These are phyloP conservation scores for Trichoderma pleuroti DNA, from an alignment of 2,329 filamentous ascomycete genomes.

Conservation along the genomic window DNA sequence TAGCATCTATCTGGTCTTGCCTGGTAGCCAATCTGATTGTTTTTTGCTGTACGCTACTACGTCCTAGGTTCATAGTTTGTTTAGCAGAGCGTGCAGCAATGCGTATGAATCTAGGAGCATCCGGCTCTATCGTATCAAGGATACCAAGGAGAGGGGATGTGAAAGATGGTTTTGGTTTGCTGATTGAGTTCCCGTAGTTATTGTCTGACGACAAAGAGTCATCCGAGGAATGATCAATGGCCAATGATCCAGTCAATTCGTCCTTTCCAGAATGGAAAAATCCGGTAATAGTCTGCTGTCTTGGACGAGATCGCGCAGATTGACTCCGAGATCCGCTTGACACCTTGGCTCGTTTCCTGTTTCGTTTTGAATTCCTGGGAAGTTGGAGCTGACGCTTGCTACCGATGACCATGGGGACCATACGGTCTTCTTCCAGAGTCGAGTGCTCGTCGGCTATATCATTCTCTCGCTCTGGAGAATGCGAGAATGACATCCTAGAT, in stretches of 20 bases:
- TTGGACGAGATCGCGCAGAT: constrained; percentile 22
- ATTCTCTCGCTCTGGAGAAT: neutral
- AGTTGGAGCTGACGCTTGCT: constrained; percentile 39
- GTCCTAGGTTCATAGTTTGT: constrained; percentile 46
- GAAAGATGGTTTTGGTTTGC: constrained; percentile 18
- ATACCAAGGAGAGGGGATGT: constrained; percentile 53
- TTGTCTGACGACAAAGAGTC: neutral
- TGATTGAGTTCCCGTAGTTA: constrained; percentile 8
- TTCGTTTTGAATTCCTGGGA: constrained; percentile 26
- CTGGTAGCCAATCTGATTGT: constrained; percentile 58
- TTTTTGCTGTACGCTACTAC: constrained; percentile 53
- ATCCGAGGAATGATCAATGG: neutral
- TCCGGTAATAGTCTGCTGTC: constrained; percentile 35
- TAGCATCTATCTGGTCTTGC: constrained; percentile 57
- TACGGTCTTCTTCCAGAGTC: constrained; percentile 48
- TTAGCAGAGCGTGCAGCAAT: constrained; percentile 58
- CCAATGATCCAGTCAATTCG: neutral
- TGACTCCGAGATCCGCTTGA: constrained; percentile 14
- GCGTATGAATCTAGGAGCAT: constrained; percentile 56
- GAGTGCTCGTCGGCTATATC: constrained; percentile 21
- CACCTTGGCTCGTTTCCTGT: constrained; percentile 23
- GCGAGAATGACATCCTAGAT: neutral
- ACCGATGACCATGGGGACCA: constrained; percentile 50
- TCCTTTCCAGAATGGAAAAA: constrained; percentile 23
- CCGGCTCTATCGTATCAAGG: constrained; percentile 53